Conservation (phyloP, 257 asterid species). For the Ocimum tenuiflorum region DNA sequence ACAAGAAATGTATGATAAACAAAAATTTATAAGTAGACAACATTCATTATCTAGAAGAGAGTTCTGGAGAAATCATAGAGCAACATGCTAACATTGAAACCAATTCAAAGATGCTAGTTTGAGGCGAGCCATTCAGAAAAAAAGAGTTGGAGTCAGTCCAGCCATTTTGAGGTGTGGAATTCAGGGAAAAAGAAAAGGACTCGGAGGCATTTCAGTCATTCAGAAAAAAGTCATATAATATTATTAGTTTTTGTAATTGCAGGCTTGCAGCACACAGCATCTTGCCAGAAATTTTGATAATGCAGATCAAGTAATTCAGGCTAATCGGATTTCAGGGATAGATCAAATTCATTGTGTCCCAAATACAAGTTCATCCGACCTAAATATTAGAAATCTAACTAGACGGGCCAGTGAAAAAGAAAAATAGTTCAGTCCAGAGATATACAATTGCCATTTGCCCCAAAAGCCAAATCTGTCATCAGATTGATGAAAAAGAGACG, state of each 20-base stretch:
- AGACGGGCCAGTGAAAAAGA: neutral
- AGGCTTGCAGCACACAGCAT: too few species aligned
- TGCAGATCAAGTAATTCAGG: too few species aligned
- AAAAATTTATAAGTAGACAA: neutral
- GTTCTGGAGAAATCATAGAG: neutral
- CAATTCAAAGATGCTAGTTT: neutral
- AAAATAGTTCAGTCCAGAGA: neutral
- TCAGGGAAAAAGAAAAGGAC: too few species aligned
- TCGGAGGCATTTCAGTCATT: too few species aligned
- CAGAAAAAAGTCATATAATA: too few species aligned
- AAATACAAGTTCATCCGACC: neutral
- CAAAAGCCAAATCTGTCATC: neutral
- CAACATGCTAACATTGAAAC: neutral
- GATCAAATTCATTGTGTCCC: too few species aligned
- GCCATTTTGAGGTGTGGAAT: too few species aligned
- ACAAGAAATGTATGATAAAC: constrained; percentile 16
- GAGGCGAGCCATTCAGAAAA: neutral
- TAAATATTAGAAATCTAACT: neutral
- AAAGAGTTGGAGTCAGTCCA: too few species aligned
- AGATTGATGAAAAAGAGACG: neutral
- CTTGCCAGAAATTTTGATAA: too few species aligned
- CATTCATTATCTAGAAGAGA: neutral
- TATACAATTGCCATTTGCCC: too few species aligned
- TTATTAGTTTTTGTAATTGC: too few species aligned
- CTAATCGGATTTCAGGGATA: too few species aligned